Base-by-base conservation (phyloP, 2,329 filamentous ascomycete genomes). In the Davidsoniella australis region DNA sequence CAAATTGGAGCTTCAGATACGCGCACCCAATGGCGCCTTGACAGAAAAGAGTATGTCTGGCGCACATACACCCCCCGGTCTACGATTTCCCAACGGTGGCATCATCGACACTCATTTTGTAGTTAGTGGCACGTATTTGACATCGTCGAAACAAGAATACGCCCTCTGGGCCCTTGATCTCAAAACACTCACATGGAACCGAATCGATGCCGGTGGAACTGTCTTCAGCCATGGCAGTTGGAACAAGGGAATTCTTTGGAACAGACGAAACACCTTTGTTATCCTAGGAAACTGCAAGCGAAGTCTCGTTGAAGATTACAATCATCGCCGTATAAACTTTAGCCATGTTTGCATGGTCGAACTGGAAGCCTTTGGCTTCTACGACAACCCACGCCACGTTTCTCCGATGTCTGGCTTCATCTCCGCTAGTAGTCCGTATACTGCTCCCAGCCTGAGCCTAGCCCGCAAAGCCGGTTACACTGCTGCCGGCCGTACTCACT, bases 141-240 rank as follows among this genome's bases (percentile, higher is more conserved):
- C 91, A 0, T 95, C 89, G 1, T 95, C 89, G 1, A 96, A 95
- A 65, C 89, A 96, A 61, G 91, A 98, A 62, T 98, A 96, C 64
- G 89, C 91, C 0, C 71, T 98, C 1, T 98, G 91, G 91, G 89
- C 91, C 2, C 67, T 98, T 44, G 88, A 98, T 60, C 66, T 98
- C 50, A 78, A 82, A 52, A 91, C 81, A 0, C 67, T 98, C 48
- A 91, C 83, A 0, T 98, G 91, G 91, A 88, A 83, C 49, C 83
- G 89, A 7, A 96, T 98, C 56, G 91, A 98, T 64, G 91, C 88
- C 0, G 89, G 88, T 20, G 88, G 85, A 7, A 88, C 80, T 54
- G 88, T 96, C 2, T 96, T 98, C 63, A 89, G 85, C 58, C 86
- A 94, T 61, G 91, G 91, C 41, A 96, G 89, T 63, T 98, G 91